These are phyloP conservation scores for Penicillium ochrochloron DNA, from an alignment of 495 filamentous ascomycete genomes.

Conservation along the genomic window DNA sequence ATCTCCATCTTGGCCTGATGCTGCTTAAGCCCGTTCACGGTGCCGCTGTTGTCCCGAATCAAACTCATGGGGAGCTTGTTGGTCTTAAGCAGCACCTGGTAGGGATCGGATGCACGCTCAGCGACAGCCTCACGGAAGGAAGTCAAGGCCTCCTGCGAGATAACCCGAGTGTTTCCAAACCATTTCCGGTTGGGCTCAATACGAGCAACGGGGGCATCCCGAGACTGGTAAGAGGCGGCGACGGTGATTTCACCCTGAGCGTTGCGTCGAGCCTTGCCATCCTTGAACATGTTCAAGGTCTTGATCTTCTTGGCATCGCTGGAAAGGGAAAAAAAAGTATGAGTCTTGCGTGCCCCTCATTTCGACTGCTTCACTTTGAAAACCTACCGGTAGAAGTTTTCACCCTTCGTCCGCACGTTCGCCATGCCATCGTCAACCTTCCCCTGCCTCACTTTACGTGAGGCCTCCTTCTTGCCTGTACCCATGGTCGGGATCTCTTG, in stretches of 20 bases:
- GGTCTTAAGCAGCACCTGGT: slow-evolving; percentile 86
- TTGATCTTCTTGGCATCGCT: slow-evolving; percentile 85
- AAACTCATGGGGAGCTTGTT: slow-evolving; percentile 92
- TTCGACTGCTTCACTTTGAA: not conserved
- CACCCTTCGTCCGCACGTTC: slow-evolving; percentile 92
- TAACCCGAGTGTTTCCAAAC: slow-evolving; percentile 76
- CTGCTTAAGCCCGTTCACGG: slow-evolving; percentile 80
- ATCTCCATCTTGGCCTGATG: slow-evolving; percentile 94
- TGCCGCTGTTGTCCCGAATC: slow-evolving; percentile 66
- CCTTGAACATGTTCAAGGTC: slow-evolving; percentile 84
- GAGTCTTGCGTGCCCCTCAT: not conserved
- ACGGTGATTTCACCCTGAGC: slow-evolving; percentile 75
- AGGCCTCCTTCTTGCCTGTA: slow-evolving; percentile 90
- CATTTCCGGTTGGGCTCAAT: slow-evolving; percentile 94
- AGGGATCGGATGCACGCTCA: slow-evolving; percentile 86
- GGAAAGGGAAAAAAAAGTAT: slow-evolving; percentile 28
- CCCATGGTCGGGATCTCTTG: slow-evolving; percentile 68
- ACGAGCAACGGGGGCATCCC: slow-evolving; percentile 76
- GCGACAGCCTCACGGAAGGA: slow-evolving; percentile 93
- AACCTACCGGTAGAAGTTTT: slow-evolving; percentile 87
- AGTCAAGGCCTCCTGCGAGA: slow-evolving; percentile 68
- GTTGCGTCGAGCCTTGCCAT: slow-evolving; percentile 76
- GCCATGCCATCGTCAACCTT: slow-evolving; percentile 81
- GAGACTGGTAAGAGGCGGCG: slow-evolving; percentile 83
- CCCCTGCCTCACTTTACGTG: slow-evolving; percentile 78